Base-by-base conservation (phyloP, 148 eudicot species). In the Cornus florida region DNA sequence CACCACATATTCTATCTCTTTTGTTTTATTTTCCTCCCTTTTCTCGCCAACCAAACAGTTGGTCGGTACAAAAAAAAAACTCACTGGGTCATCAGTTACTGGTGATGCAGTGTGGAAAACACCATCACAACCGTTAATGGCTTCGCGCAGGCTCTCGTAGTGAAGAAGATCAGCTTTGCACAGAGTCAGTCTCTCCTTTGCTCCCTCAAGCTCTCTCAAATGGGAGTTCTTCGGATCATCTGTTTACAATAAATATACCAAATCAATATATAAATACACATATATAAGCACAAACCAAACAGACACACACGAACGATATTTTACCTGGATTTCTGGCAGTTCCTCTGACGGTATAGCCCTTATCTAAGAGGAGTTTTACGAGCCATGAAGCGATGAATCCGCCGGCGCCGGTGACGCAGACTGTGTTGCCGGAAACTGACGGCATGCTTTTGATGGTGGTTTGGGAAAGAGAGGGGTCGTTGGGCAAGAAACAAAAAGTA, bases 61-160 rank as follows among this genome's bases (percentile, higher is more conserved):
- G 69, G 70, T n/a, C 5, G 2, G 2, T 6, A 16, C 17, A 53
- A 7, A 53, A 53, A 11, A 39, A 68, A 72, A 17, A 75, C 86
- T 72, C 83, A 93, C 99, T 66, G 98, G 99, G 77, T 95, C 95
- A 82, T 95, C 98, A 4, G 98, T 95, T 22, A 95, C 95, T 3
- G 98, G 99, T 31, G 98, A 93, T 12, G 99, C 99, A 50, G 97
- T 90, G 86, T 93, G 97, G 78, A 95, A 95, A 79, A 95, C 99
- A 59, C 98, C 99, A 69, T 90, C 86, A 79, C 98, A 95, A 0
- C 97, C 98, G 48, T 80, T 69, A 76, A 95, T 93, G 16, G 99
- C 98, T 75, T 81, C 91, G 67, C 89, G 86, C 5, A 95, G 77
- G 78, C 98, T 90, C 77, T 89, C 88, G 70, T 75, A 95, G 86